Evolutionary conservation across 176 grass and related monocot genomes (phyloP).

Genomic region (Triticum monococcum): DNA sequence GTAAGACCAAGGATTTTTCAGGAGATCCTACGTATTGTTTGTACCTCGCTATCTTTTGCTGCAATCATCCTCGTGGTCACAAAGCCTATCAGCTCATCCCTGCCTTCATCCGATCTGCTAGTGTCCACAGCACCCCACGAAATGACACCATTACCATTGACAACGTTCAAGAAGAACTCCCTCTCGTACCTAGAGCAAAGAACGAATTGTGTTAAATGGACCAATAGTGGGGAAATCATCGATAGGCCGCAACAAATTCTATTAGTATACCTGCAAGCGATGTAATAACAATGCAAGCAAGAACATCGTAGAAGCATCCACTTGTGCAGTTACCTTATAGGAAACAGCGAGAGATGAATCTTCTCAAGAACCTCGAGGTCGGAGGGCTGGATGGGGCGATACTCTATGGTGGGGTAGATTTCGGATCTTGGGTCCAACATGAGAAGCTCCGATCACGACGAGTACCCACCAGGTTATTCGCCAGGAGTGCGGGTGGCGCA

Average conservation of each 20-base stretch:
- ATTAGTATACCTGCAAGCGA: neutral
- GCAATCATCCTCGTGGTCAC: constrained; percentile 78
- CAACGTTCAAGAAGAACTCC: constrained; percentile 96
- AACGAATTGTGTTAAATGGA: neutral
- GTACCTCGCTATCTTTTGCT: constrained; percentile 90
- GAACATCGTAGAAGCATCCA: constrained; percentile 14
- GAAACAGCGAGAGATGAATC: constrained; percentile 87
- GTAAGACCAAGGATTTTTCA: constrained; percentile 18
- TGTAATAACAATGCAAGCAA: constrained; percentile 11
- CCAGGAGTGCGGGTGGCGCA: neutral
- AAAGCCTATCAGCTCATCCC: constrained; percentile 86
- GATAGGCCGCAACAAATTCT: neutral
- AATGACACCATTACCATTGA: constrained; percentile 77
- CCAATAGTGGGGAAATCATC: neutral
- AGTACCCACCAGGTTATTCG: constrained; percentile 12
- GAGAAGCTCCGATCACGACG: constrained; percentile 53
- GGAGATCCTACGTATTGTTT: constrained; percentile 5
- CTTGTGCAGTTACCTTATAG: constrained; percentile 60
- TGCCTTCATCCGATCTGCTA: constrained; percentile 62
- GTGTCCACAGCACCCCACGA: constrained; percentile 93
- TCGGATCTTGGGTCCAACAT: constrained; percentile 88
- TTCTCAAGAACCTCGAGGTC: constrained; percentile 89
- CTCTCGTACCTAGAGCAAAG: constrained; percentile 73
- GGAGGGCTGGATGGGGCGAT: constrained; percentile 85
- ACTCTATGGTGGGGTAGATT: constrained; percentile 67